Base-by-base conservation (phyloP, 306 rosid species). In the Gleditsia sinensis region DNA sequence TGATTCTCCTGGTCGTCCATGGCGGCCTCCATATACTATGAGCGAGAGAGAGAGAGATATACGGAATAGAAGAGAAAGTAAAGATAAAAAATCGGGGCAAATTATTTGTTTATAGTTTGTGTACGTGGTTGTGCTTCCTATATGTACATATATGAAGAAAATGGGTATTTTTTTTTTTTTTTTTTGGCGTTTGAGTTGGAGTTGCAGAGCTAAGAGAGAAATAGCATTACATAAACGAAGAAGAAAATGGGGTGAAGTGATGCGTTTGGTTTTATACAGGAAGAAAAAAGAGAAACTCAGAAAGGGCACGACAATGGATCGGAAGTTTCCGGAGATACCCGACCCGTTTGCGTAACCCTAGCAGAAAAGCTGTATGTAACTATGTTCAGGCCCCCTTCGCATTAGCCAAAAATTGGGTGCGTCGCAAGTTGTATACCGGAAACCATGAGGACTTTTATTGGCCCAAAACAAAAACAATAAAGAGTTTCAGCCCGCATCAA, bases 1-100 rank as follows among this genome's bases (percentile, higher is more conserved):
- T 72, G 81, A 82, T 59, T 75, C 20, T 76, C 48, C 39, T 85
- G 85, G 53, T 83, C 87, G 34, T 90, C 88, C 90, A 78, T 76
- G 78, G 78, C 55, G 21, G 84, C 80, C 76, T 87, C 92, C 85
- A 77, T 75, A 28, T 20, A 30, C 17, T n/a, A 9, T 48, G 21
- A 71, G 20, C 25, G 14, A 40, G 25, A 37, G 46, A 19, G 32
- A 13, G 24, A 48, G 10, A 23, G 33, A 6, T 10, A 24, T 5
- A 28, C 4, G 10, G 28, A 19, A 76, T 73, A 7, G 45, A 43
- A 63, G 50, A 14, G 10, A 9, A 9, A 77, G 51, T 45, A 36
- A 61, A 24, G 5, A 7, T 61, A 10, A n/a, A 17, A 55, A 23
- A 10, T 66, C 25, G 68, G 60, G 43, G 21, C 23, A 64, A 19